Base-by-base conservation (phyloP, 495 filamentous ascomycete species). In the Wilcoxina mikolae region DNA sequence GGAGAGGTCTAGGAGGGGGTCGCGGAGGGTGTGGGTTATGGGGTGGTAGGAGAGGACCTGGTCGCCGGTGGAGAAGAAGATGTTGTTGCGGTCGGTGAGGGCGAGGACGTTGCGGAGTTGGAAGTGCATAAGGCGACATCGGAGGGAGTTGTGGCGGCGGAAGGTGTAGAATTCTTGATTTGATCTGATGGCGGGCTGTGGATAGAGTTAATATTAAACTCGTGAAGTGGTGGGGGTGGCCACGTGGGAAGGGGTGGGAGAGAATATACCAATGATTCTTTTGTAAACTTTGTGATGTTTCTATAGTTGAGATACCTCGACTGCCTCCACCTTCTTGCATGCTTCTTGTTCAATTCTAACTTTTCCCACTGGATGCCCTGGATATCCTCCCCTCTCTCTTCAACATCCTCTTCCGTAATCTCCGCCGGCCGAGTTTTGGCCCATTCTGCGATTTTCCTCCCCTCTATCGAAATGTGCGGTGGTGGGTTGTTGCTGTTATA, bases 61-160 rank as follows among this genome's bases (percentile, higher is more conserved):
- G 17, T 73, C 76, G 54, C 73, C 71, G 24, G 74, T 73, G 24
- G 86, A 79, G 66, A 93, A 95, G 67, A 83, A 88, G 35, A 85
- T 70, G 45, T 85, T 80, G 45, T 83, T 83, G 39, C 81, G 80
- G 9, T 83, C 83, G 17, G 79, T 76, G 46, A 80, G 76, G 2
- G 81, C 81, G 55, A 96, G 73, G 1, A 91, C 68, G 65, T 94
- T 90, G 45, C 90, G 84, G 15, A 95, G 76, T 61, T 96, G 90
- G 60, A 94, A 95, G 67, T 95, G 90, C 31, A 83, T 72, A 23
- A 90, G n/a, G 2, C 49, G 28, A 4, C 28, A 39, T 49, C 42
- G 43, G 50, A 49, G 20, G 5, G 23, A 22, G 47, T 45, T 22
- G 12, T 18, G 26, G 20, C 22, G 28, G 45, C 51, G 44, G 54